phyloP scores from a whole-genome alignment of 2,329 filamentous ascomycete genomes.

The Paracamarosporium sp. region DNA sequence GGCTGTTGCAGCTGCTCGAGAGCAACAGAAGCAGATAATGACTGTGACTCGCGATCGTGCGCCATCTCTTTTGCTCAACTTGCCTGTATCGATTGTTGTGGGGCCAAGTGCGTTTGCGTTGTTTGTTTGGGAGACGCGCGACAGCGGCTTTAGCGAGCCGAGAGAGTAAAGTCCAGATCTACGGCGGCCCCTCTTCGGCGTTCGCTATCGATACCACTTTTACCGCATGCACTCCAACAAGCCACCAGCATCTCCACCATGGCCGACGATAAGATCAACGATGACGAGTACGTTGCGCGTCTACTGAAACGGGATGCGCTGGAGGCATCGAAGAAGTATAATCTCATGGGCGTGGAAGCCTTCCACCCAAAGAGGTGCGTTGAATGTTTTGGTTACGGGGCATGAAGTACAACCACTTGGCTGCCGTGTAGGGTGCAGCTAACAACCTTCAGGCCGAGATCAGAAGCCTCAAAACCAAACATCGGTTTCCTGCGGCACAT shows the following conservation, averaged over 20 bases:
- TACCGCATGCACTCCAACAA: constrained; percentile 3
- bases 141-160: not conserved
- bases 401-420: constrained; percentile 2
- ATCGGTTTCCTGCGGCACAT: constrained; percentile 88
- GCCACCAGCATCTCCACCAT: constrained; percentile 18
- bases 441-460: constrained; percentile 59
- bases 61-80: constrained; percentile 28
- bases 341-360: constrained; percentile 74
- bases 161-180: not conserved
- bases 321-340: constrained; percentile 75
- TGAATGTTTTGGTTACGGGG: constrained; percentile 7
- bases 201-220: not conserved
- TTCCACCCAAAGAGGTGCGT: constrained; percentile 63
- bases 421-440: not conserved
- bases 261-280: constrained; percentile 40
- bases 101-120: not conserved
- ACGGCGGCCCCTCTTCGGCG: not conserved
- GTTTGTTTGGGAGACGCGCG: not conserved
- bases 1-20: constrained; percentile 64
- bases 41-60: constrained; percentile 29
- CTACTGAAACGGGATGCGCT: constrained; percentile 83
- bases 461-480: constrained; percentile 83
- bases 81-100: constrained; percentile 22
- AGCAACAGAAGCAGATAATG: constrained; percentile 35
- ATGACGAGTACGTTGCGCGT: constrained; percentile 80